phyloP scores from a whole-genome alignment of 805 yeast species.

The Maudiozyma pseudohumilis region DNA sequence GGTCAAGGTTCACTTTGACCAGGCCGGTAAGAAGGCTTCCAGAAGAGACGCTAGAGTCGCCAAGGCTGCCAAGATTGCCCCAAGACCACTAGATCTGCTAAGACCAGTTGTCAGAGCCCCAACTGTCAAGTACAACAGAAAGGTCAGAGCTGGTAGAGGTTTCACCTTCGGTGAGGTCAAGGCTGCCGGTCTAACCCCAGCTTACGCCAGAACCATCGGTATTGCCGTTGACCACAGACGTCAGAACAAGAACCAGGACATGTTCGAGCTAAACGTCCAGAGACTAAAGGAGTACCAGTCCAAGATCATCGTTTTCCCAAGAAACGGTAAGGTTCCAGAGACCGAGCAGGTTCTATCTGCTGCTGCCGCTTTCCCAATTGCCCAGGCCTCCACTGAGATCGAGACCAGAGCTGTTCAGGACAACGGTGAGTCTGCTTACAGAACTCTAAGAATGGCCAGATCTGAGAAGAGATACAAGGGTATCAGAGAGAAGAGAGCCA shows the following conservation, averaged over 20 bases:
- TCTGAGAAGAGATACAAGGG: slow-evolving; percentile 90
- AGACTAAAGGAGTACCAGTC: slow-evolving; percentile 95
- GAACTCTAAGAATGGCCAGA: slow-evolving; percentile 92
- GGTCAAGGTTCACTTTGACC: slow-evolving; percentile 99
- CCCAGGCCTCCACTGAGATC: slow-evolving; percentile 60
- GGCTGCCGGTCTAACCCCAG: slow-evolving; percentile 90
- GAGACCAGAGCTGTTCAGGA: slow-evolving; percentile 83
- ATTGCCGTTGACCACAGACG: slow-evolving; percentile 99
- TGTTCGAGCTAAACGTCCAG: slow-evolving; percentile 86
- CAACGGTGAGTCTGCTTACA: slow-evolving; percentile 73
- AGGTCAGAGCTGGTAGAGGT: slow-evolving; percentile 99
- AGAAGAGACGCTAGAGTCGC: slow-evolving; percentile 91
- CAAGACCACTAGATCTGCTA: slow-evolving; percentile 92
- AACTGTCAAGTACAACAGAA: slow-evolving; percentile 98
- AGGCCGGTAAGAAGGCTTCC: slow-evolving; percentile 98
- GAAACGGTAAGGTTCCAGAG: slow-evolving; percentile 76
- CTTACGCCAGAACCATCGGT: slow-evolving; percentile 97
- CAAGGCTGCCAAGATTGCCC: slow-evolving; percentile 92
- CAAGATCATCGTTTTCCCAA: slow-evolving; percentile 92
- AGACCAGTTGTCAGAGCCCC: slow-evolving; percentile 99
- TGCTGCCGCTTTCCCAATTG: slow-evolving; percentile 85
- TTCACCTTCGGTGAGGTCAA: slow-evolving; percentile 96
- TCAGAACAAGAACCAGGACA: slow-evolving; percentile 95
- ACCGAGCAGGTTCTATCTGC: slow-evolving; percentile 65
- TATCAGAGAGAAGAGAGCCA: slow-evolving; percentile 95